Conservation (phyloP, 2,329 filamentous ascomycete genomes). For the Neofusicoccum cordaticola region DNA sequence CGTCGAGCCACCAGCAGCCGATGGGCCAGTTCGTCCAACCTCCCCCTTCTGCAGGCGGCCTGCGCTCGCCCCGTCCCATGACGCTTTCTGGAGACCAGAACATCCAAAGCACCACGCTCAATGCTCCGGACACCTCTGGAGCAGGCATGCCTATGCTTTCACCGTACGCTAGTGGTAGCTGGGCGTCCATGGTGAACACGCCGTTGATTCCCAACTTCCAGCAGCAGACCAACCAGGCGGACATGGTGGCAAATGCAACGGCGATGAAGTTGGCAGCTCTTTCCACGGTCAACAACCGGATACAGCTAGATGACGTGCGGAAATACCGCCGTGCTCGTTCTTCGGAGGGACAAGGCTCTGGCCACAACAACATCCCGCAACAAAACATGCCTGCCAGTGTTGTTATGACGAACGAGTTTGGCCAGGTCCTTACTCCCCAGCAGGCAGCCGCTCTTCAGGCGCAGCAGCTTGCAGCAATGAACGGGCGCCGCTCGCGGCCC, state of each 20-base stretch:
- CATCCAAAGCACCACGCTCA: slow-evolving; percentile 81
- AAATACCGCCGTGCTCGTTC: slow-evolving; percentile 92
- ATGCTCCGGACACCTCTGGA: slow-evolving; percentile 64
- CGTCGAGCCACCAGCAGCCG: slow-evolving; percentile 62
- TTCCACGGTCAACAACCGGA: slow-evolving; percentile 97
- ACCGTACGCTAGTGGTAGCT: slow-evolving; percentile 84
- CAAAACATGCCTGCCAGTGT: slow-evolving; percentile 57
- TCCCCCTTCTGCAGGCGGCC: slow-evolving; percentile 63
- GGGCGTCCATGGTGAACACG: slow-evolving; percentile 98
- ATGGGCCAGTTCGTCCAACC: slow-evolving; percentile 94
- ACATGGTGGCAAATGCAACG: slow-evolving; percentile 98
- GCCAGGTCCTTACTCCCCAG: slow-evolving; percentile 71
- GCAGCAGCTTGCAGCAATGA: slow-evolving; percentile 80
- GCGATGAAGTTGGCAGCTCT: slow-evolving; percentile 98
- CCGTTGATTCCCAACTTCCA: slow-evolving; percentile 88
- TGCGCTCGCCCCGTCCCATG: slow-evolving; percentile 76
- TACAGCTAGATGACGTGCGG: slow-evolving; percentile 92
- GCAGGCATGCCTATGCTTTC: slow-evolving; percentile 81
- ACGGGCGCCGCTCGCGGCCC: slow-evolving; percentile 79
- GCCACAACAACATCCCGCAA: slow-evolving; percentile 54
- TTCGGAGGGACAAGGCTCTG: slow-evolving; percentile 68
- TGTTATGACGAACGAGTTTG: slow-evolving; percentile 92
- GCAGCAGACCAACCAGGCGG: slow-evolving; percentile 67
- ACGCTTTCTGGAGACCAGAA: slow-evolving; percentile 65
- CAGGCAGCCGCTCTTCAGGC: slow-evolving; percentile 54